These are phyloP conservation scores for Sugiyamaella mastotermitis DNA, from an alignment of 805 yeast species.

Conservation along the genomic window DNA sequence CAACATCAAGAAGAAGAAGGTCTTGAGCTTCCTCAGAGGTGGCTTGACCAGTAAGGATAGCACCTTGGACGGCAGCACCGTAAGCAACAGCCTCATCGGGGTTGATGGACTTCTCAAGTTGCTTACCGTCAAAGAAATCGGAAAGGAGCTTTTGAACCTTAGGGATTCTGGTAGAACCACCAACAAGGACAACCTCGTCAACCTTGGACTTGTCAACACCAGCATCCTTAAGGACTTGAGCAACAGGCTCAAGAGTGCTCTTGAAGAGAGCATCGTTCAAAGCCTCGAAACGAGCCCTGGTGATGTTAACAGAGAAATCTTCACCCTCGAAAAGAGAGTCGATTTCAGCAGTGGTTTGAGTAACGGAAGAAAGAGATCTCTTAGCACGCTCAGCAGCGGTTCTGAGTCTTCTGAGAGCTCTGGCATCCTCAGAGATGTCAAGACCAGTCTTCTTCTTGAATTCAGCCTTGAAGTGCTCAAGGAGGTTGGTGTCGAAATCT, in stretches of 20 bases:
- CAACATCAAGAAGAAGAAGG: conserved; percentile 91
- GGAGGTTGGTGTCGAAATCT: conserved; percentile 95
- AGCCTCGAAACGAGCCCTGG: conserved; percentile 98
- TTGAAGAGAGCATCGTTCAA: conserved; percentile 89
- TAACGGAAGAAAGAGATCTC: conserved; percentile 94
- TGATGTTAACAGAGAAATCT: conserved; percentile 87
- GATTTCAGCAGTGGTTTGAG: conserved; percentile 93
- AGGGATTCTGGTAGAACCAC: conserved; percentile 99
- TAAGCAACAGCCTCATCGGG: conserved; percentile 99
- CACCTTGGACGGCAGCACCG: conserved; percentile 99
- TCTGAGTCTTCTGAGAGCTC: conserved; percentile 97
- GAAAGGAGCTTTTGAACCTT: conserved; percentile 91
- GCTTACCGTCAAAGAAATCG: conserved; percentile 95
- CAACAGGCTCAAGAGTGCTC: conserved; percentile 91
- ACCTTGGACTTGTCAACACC: conserved; percentile 76
- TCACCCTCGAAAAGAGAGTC: conserved; percentile 94
- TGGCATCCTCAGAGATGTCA: conserved; percentile 84
- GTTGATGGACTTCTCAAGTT: conserved; percentile 93
- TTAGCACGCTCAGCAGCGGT: conserved; percentile 99
- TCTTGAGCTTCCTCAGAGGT: conserved; percentile 91
- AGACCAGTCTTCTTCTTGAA: conserved; percentile 93
- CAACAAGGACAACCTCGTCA: conserved; percentile 93
- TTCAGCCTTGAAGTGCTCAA: conserved; percentile 87
- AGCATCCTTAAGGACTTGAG: conserved; percentile 90
- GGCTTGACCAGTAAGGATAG: conserved; percentile 90